Evolutionary conservation across 805 yeast species (phyloP).

Genomic region (Ogataea trehaloabstinens): DNA sequence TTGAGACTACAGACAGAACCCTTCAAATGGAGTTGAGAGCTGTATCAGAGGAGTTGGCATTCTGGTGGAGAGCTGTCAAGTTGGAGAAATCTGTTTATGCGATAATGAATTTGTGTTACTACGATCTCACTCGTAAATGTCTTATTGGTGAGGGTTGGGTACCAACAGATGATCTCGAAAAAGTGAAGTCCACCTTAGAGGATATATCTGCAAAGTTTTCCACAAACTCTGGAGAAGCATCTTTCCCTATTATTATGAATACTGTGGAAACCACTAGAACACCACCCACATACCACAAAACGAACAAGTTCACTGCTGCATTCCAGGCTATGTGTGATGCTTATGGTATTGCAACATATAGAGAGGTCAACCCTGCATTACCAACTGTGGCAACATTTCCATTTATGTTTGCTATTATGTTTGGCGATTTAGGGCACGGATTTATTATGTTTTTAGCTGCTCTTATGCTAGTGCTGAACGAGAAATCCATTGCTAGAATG

Average conservation of each 20-base stretch:
- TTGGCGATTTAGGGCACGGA: conserved; percentile 98
- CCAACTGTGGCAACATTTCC: conserved; percentile 96
- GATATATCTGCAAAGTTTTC: conserved; percentile 33
- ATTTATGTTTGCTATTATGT: conserved; percentile 98
- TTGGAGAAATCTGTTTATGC: conserved; percentile 59
- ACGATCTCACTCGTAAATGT: conserved; percentile 63
- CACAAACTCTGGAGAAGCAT: conserved; percentile 16
- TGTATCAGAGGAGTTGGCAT: conserved; percentile 56
- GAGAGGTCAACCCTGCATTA: conserved; percentile 94
- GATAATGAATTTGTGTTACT: conserved; percentile 63
- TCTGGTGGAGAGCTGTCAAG: conserved; percentile 54
- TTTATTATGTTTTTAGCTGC: conserved; percentile 77
- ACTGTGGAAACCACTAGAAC: conserved; percentile 72
- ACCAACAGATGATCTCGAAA: conserved; percentile 51
- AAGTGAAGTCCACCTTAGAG: conserved; percentile 44
- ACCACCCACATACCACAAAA: conserved; percentile 93
- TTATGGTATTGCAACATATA: conserved; percentile 89
- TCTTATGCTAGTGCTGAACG: conserved; percentile 66
- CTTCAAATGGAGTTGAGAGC: conserved; percentile 65
- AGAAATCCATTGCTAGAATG: conserved; percentile 62
- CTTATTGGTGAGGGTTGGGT: conserved; percentile 76
- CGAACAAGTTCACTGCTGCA: conserved; percentile 92
- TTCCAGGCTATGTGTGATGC: conserved; percentile 95
- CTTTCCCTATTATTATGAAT: conserved; percentile 40
- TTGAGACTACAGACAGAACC: conserved; percentile 49